Percentiles rank a stretch among this genome's conserved stretches.
These are phyloP conservation scores for Jaenimonas drosophilae DNA, from an alignment of 208 protist species.

Conservation along the genomic window DNA sequence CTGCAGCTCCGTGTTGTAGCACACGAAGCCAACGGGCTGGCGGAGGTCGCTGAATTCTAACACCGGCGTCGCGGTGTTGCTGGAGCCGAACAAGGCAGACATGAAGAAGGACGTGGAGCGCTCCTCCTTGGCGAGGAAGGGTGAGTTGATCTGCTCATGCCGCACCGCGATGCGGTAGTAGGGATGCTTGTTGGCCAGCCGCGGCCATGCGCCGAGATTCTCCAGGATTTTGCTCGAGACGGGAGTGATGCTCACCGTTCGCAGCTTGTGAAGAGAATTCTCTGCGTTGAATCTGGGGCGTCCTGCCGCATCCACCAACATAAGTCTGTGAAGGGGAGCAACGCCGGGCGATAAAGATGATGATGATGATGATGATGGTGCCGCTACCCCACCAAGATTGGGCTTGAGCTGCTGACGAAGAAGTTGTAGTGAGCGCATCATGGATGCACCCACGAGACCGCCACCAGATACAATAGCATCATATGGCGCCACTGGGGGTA, in stretches of 20 bases:
- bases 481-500: conserved; percentile 6
- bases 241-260: conserved; percentile 73
- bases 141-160: conserved; percentile 72
- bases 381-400: not conserved
- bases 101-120: conserved; percentile 52
- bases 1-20: conserved; percentile 71
- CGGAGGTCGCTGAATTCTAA: conserved; percentile 77
- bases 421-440: conserved; percentile 60
- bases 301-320: conserved; percentile 44
- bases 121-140: conserved; percentile 17
- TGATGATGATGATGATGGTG: no score
- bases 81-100: conserved; percentile 22
- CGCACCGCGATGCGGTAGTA: conserved; percentile 84
- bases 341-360: no score
- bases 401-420: conserved; percentile 31
- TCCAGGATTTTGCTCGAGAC: conserved; percentile 78
- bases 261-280: conserved; percentile 61
- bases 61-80: conserved; percentile 36
- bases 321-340: conserved; percentile 39
- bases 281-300: conserved; percentile 36
- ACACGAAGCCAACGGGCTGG: conserved; percentile 74
- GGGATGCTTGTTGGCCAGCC: conserved; percentile 66
- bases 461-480: conserved; percentile 75
- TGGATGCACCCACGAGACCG: conserved; percentile 60
- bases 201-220: conserved; percentile 55